Evolutionary conservation across 176 grass and related monocot genomes (phyloP), one percentile per base, ranked within the genome.

Genomic region (Metroxylon sagu): DNA sequence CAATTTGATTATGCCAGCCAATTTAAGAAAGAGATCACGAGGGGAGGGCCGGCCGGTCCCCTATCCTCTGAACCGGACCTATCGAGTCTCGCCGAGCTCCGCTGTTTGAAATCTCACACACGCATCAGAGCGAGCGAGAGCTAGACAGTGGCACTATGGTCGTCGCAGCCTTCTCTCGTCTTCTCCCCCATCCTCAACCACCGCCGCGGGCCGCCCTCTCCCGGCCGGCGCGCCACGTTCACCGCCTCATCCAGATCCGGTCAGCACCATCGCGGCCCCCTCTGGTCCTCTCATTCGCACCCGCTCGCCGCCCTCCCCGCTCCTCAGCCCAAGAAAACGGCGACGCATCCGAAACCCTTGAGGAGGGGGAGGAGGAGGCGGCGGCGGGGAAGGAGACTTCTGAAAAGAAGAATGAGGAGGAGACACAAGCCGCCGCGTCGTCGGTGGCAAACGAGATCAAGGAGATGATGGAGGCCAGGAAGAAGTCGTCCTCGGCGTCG

Each of bases 371-470:
- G 77, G 74, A 15, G 0, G 30, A 62, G 18, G 52, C 10, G 15
- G 12, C n/a, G 4, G 7, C 17, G 16, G 29, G 6, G n/a, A n/a
- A n/a, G n/a, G n/a, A n/a, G 29, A 31, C 29, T 31, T n/a, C n/a
- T n/a, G 29, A 0, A 31, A 4, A 15, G 15, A 71, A 59, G 4
- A 50, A 18, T 18, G 56, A 19, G 5, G 51, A 0, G 3, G 83
- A 62, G 28, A 75, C 76, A 39, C 74, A 50, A 27, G 29, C 30
- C 2, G 71, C 65, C 65, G 3, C 26, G 18, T 14, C 59, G 7
- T 72, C 72, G 19, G 84, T 91, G 52, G 87, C 87, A n/a, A 61
- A 84, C 48, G 81, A 97, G 79, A 84, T 97, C 54, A 97, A 83
- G 81, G 78, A 88, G 81, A 78, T 85, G 70, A 73, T 91, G 65